Percentiles rank a stretch among this genome's conserved stretches.
phyloP scores from a whole-genome alignment of 164 flowering plant genomes.

The Vitis cinerea region DNA sequence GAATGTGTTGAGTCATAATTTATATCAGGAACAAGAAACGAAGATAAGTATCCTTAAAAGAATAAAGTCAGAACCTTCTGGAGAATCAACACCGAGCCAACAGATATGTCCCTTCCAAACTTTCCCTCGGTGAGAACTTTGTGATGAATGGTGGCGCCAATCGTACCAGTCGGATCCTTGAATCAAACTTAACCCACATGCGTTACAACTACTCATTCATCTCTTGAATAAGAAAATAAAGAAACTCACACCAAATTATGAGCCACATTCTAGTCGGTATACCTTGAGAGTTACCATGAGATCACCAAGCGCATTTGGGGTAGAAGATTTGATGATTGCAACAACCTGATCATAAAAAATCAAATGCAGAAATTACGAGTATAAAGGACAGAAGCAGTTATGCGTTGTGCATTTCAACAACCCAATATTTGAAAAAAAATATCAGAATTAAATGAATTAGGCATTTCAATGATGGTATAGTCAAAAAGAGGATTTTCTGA shows the following conservation, averaged over 20 bases:
- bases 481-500: no score
- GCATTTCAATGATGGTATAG: no score
- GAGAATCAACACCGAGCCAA: conserved; percentile 68
- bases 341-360: conserved; percentile 46
- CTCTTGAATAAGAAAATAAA: neutral
- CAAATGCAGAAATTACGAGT: neutral
- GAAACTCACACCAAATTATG: neutral
- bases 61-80: conserved; percentile 41
- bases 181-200: conserved; percentile 6
- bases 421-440: no score
- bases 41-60: neutral
- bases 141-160: conserved; percentile 65
- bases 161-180: conserved; percentile 76
- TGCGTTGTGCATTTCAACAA: no score
- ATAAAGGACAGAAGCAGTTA: no score
- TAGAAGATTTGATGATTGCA: conserved; percentile 62
- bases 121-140: conserved; percentile 50
- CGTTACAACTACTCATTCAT: neutral
- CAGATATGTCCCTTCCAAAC: conserved; percentile 44
- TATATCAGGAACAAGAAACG: neutral
- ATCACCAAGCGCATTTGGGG: conserved; percentile 73
- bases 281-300: conserved; percentile 71
- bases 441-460: no score
- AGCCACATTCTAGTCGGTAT: neutral
- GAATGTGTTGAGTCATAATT: neutral